These are phyloP conservation scores for Phytophthora pluvialis DNA, from an alignment of 352 stramenopile species.

Conservation along the genomic window DNA sequence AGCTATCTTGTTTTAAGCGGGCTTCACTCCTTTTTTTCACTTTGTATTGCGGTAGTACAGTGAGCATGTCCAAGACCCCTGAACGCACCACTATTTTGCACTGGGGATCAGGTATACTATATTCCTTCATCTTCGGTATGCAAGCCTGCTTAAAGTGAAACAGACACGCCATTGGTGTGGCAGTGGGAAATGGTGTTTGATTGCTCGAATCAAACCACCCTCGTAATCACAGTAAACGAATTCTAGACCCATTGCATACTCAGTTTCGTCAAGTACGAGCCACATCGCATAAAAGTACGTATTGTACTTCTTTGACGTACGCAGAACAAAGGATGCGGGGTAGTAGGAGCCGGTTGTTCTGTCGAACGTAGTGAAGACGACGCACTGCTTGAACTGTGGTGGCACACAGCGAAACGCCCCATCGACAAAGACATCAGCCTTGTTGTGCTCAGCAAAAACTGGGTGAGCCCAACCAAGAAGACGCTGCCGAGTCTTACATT, in stretches of 20 bases:
- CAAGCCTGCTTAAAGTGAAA: slow-evolving; percentile 24
- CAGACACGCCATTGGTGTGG: slow-evolving; percentile 7
- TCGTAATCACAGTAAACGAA: slow-evolving; percentile 31
- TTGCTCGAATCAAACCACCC: slow-evolving; percentile 11
- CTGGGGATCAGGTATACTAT: slow-evolving; percentile 2
- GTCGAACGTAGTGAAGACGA: slow-evolving; percentile 25
- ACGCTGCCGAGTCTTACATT: not conserved
- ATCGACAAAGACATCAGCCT: slow-evolving; percentile 31
- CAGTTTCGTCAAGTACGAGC: slow-evolving; percentile 5
- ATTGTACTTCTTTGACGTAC: slow-evolving; percentile 6
- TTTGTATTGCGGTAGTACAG: slow-evolving; percentile 4
- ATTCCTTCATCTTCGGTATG: slow-evolving; percentile 5
- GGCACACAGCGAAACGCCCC: slow-evolving; percentile 29
- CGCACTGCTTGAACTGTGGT: slow-evolving; percentile 17
- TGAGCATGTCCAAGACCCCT: slow-evolving; percentile 20
- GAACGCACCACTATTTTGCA: slow-evolving; percentile 8
- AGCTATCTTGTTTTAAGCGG: slow-evolving; percentile 2
- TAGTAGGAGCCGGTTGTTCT: slow-evolving; percentile 6
- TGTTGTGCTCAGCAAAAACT: not conserved
- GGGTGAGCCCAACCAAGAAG: slow-evolving; percentile 1
- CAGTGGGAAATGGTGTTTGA: slow-evolving; percentile 17
- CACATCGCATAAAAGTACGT: slow-evolving; percentile 26
- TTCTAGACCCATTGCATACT: slow-evolving; percentile 9
- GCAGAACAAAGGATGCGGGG: slow-evolving; percentile 10
- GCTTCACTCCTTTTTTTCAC: slow-evolving; percentile 6